Evolutionary conservation across 2,329 filamentous ascomycete species (phyloP).

Genomic region (Fusarium camptoceras): DNA sequence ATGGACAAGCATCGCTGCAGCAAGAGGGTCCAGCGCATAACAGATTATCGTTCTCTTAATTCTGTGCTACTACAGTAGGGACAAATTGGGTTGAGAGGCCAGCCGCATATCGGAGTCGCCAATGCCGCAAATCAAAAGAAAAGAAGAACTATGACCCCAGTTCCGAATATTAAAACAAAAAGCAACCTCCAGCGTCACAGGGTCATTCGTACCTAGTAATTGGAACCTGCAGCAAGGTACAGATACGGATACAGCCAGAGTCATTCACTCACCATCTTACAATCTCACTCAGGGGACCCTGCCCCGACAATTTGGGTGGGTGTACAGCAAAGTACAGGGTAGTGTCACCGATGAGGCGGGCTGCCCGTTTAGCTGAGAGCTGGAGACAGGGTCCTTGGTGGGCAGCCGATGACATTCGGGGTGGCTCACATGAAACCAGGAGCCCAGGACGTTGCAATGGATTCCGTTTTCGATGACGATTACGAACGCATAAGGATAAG

Average conservation of each 20-base stretch:
- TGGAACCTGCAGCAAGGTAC: background rate
- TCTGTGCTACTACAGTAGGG: background rate
- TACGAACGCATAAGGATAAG: slow-evolving; percentile 25
- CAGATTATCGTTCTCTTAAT: background rate
- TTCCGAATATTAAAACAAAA: background rate
- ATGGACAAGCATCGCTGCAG: slow-evolving; percentile 1
- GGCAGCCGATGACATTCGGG: slow-evolving; percentile 37
- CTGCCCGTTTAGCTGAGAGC: slow-evolving; percentile 35
- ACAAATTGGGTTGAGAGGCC: background rate
- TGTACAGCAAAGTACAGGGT: slow-evolving; percentile 16
- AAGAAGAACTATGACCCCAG: background rate
- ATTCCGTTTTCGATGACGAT: slow-evolving; percentile 28
- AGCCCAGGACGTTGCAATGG: slow-evolving; percentile 28
- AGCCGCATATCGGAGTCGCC: slow-evolving; percentile 8
- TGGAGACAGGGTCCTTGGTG: slow-evolving; percentile 31
- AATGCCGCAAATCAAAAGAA: slow-evolving; percentile 14
- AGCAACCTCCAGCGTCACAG: background rate
- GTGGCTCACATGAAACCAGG: slow-evolving; percentile 38
- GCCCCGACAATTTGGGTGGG: slow-evolving; percentile 6
- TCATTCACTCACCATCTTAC: background rate
- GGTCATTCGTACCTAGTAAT: background rate
- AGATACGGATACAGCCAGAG: background rate
- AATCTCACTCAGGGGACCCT: slow-evolving; percentile 18
- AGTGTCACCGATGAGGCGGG: slow-evolving; percentile 40
- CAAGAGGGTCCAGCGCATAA: background rate